phyloP scores from a whole-genome alignment of 1,284 basidiomycete genomes.

The Pholiota adiposa region DNA sequence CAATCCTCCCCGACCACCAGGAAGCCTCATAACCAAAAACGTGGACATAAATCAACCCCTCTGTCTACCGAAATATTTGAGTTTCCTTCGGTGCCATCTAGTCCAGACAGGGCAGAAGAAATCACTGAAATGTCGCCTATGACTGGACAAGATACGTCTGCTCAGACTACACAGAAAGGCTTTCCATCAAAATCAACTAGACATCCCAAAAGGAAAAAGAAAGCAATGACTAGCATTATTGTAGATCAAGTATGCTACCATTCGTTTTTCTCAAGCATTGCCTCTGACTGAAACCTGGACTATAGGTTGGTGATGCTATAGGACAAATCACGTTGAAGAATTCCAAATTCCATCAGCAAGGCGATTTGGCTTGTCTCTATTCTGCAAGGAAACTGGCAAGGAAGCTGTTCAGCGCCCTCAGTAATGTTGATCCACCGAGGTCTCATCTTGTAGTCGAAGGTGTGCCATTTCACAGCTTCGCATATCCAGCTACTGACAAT shows the following conservation, averaged over 20 bases:
- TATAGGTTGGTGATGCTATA: constrained; percentile 58
- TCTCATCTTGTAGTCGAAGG: constrained; percentile 70
- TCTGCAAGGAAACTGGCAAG: constrained; percentile 76
- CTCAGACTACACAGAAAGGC: constrained; percentile 5
- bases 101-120: constrained; percentile 5
- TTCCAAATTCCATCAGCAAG: constrained; percentile 61
- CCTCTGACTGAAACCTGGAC: neutral
- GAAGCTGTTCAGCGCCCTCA: constrained; percentile 74
- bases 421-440: constrained; percentile 60
- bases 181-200: constrained; percentile 13
- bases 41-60: constrained; percentile 30
- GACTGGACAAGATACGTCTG: constrained; percentile 20
- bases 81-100: constrained; percentile 11
- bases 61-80: constrained; percentile 22
- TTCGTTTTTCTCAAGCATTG: neutral
- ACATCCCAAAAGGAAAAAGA: constrained; percentile 48
- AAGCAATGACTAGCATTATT: constrained; percentile 62
- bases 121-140: constrained; percentile 25
- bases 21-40: constrained; percentile 28
- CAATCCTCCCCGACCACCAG: constrained; percentile 39
- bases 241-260: constrained; percentile 61
- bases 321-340: constrained; percentile 75
- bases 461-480: constrained; percentile 26
- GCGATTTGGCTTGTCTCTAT: constrained; percentile 59
- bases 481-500: neutral